Conservation (phyloP, 2,329 filamentous ascomycete genomes). For the Scytalidium sp. region DNA sequence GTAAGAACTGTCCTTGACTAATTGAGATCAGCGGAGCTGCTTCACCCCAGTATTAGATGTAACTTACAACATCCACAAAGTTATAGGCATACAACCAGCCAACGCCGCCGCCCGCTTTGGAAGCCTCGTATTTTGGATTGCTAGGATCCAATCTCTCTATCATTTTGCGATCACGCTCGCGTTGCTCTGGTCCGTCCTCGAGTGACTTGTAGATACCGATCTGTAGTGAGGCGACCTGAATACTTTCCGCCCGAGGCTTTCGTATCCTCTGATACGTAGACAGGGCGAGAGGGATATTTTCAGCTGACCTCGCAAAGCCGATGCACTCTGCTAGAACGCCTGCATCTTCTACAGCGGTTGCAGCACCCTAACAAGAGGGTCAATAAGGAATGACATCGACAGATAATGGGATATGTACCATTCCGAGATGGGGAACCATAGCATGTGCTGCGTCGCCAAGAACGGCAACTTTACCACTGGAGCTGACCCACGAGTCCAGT, state of each 20-base stretch:
- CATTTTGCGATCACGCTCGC: not conserved
- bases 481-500: slow-evolving; percentile 2
- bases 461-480: slow-evolving; percentile 10
- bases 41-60: not conserved
- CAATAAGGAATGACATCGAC: slow-evolving; percentile 29
- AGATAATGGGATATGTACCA: slow-evolving; percentile 15
- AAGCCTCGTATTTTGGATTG: not conserved
- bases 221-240: not conserved
- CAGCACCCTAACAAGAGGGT: slow-evolving; percentile 33
- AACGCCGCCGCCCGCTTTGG: not conserved
- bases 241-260: slow-evolving; percentile 25
- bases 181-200: not conserved
- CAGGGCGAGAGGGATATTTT: slow-evolving; percentile 30
- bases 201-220: not conserved
- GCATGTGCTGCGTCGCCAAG: slow-evolving; percentile 21
- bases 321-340: slow-evolving; percentile 33
- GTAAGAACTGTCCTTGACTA: not conserved
- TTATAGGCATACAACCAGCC: slow-evolving; percentile 1
- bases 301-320: slow-evolving; percentile 19
- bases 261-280: slow-evolving; percentile 34
- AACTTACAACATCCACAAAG: slow-evolving; percentile 1
- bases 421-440: slow-evolving; percentile 18
- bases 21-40: not conserved
- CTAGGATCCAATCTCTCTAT: not conserved
- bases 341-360: slow-evolving; percentile 41